Evolutionary conservation across 2,329 filamentous ascomycete genomes (phyloP).

Genomic region (Septoria petroselini): DNA sequence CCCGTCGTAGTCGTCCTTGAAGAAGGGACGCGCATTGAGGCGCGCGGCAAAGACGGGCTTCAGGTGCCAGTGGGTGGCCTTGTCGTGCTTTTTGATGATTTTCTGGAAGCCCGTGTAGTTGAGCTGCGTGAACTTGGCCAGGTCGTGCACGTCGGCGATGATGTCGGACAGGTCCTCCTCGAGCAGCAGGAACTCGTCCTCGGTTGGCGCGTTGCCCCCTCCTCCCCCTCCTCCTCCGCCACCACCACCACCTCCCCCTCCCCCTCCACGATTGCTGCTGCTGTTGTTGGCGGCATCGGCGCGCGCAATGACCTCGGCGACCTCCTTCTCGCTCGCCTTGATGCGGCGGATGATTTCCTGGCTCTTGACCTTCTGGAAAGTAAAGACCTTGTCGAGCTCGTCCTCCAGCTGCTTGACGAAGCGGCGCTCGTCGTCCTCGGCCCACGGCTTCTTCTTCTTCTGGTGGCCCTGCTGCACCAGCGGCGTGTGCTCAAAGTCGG

Average conservation of each 20-base stretch:
- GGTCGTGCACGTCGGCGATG: constrained; percentile 95
- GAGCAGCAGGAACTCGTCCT: constrained; percentile 90
- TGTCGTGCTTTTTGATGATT: constrained; percentile 98
- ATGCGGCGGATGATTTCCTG: constrained; percentile 93
- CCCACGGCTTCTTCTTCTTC: constrained; percentile 64
- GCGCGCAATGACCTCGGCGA: constrained; percentile 77
- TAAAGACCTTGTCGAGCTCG: constrained; percentile 96
- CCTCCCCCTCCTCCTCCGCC: too few relatives aligned
- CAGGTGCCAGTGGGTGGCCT: constrained; percentile 90
- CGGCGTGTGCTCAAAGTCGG: constrained; percentile 57
- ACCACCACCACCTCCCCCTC: too few relatives aligned
- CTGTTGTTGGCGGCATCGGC: constrained; percentile 52
- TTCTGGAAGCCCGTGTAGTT: constrained; percentile 99
- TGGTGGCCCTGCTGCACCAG: constrained; percentile 40
- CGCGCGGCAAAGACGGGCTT: constrained; percentile 94
- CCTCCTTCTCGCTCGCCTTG: constrained; percentile 80
- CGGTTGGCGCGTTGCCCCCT: constrained; percentile 62
- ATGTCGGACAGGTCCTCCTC: constrained; percentile 96
- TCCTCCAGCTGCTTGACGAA: constrained; percentile 85
- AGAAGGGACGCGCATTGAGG: constrained; percentile 94
- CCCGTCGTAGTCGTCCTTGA: constrained; percentile 97
- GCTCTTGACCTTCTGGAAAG: constrained; percentile 94
- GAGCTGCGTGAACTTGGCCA: constrained; percentile 96
- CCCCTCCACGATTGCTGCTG: too few relatives aligned
- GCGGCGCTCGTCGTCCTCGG: constrained; percentile 82